Base-by-base conservation (phyloP, 2,329 filamentous ascomycete genomes). In the Cytospora paraplurivora region DNA sequence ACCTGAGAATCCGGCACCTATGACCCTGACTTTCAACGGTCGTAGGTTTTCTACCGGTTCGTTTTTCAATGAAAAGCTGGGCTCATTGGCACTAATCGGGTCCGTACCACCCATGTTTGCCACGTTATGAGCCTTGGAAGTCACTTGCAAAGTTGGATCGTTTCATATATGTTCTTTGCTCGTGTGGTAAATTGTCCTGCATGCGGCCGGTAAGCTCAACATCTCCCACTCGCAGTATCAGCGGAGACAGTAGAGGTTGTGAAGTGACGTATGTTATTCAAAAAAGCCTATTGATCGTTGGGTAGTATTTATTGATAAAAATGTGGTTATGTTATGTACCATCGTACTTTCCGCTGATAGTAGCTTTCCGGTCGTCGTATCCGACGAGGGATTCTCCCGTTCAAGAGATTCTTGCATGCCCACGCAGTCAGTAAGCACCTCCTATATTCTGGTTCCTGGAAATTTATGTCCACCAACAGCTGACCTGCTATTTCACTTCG, bases 41-140 rank as follows among this genome's bases (percentile, higher is more conserved):
- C 74, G 66, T 11, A 71, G 55, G 50, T 75, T 75, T 63, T 76
- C 74, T 1, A 76, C 65, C 4, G 70, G 66, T n/a, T 62, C 67
- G 12, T 73, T 66, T 62, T 74, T 75, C 56, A 74, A 27, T 10
- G 66, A 65, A 56, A 71, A 70, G 5, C 7, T 47, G n/a, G 11
- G 17, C 17, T 56, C 60, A 34, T 59, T 65, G 55, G 33, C 27
- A 15, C 33, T 33, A 15, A n/a, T 55, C 34, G 15, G 32, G 11
- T 3, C 33, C 7, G 21, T 34, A 37, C 52, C 52, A 21, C 41
- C 49, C 8, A 32, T 6, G 3, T 53, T 7, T 19, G 44, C 56
- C 63, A 65, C 63, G 2, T 47, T 52, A 15, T 6, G 3, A 21
- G 41, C 12, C n/a, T 47, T 47, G n/a, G n/a, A 17, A 21, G 44